Evolutionary conservation across 2,329 filamentous ascomycete genomes (phyloP).

Genomic region (Trichocomaceae sp.): DNA sequence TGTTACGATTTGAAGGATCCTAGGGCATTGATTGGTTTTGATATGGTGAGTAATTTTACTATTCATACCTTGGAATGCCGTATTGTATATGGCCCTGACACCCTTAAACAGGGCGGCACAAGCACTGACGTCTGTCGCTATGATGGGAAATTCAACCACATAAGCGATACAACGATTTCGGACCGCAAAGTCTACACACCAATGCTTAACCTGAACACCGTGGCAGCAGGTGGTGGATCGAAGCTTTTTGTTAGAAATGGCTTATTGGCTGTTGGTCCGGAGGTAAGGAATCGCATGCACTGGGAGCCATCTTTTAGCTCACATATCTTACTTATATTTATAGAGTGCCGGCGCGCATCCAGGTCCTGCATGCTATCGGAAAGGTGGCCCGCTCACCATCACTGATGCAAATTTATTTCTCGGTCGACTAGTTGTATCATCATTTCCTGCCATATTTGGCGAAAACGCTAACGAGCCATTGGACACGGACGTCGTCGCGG

Average conservation of each 20-base stretch:
- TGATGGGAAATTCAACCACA: constrained; percentile 78
- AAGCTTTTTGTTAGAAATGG: constrained; percentile 78
- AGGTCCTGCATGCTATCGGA: constrained; percentile 83
- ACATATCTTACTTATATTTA: constrained; percentile 24
- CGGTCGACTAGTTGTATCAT: constrained; percentile 73
- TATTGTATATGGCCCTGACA: constrained; percentile 55
- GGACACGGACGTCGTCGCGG: constrained; percentile 64
- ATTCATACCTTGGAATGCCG: constrained; percentile 62
- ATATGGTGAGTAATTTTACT: constrained; percentile 74
- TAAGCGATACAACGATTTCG: constrained; percentile 85
- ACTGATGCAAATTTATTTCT: constrained; percentile 86
- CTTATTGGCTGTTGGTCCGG: constrained; percentile 81
- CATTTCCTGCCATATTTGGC: constrained; percentile 90
- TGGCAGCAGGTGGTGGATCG: constrained; percentile 69
- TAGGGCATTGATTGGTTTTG: constrained; percentile 75
- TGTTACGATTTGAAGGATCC: constrained; percentile 68
- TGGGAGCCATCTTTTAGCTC: background rate
- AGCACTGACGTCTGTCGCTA: constrained; percentile 83
- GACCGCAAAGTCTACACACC: constrained; percentile 89
- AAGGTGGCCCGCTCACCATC: constrained; percentile 79
- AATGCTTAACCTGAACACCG: constrained; percentile 86
- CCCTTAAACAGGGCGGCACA: constrained; percentile 70
- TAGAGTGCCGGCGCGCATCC: constrained; percentile 76
- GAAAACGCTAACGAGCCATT: constrained; percentile 72
- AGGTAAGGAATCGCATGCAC: constrained; percentile 33